These are phyloP conservation scores for Solanum lycopersicoides DNA, from an alignment of 257 asterid species.

Conservation along the genomic window DNA sequence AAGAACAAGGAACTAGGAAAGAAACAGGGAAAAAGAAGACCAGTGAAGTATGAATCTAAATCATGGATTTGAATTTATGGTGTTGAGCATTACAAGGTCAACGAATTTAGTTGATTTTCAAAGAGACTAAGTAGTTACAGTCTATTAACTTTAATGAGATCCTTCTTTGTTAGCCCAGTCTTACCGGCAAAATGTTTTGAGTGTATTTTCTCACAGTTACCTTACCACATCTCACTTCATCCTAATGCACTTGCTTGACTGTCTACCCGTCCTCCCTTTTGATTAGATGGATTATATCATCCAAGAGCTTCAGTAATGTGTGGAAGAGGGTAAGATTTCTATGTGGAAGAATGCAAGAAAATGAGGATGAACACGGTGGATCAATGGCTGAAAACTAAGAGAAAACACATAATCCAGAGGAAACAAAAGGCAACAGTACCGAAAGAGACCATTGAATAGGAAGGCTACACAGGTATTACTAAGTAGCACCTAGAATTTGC, in stretches of 20 bases:
- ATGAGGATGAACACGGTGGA: background rate
- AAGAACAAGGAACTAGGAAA: background rate
- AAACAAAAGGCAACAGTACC: background rate
- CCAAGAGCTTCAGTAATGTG: no score
- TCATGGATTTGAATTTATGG: background rate
- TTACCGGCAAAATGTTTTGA: background rate
- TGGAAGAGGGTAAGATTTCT: no score
- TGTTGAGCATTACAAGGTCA: background rate
- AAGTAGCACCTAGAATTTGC: background rate
- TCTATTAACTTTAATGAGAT: background rate
- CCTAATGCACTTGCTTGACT: no score
- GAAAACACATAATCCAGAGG: background rate
- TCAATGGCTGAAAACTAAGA: background rate
- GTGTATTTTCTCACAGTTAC: background rate
- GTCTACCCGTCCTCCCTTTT: no score
- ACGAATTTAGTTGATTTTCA: background rate
- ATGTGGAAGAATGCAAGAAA: background rate
- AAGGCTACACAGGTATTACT: background rate
- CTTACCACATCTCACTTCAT: no score
- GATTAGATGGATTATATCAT: no score
- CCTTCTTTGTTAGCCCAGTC: background rate
- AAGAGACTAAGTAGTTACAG: background rate
- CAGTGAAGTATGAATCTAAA: background rate
- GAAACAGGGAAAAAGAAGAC: background rate
- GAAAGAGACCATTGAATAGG: background rate